phyloP scores from a whole-genome alignment of 2,329 filamentous ascomycete genomes.

The Colletotrichum cordylinicola region DNA sequence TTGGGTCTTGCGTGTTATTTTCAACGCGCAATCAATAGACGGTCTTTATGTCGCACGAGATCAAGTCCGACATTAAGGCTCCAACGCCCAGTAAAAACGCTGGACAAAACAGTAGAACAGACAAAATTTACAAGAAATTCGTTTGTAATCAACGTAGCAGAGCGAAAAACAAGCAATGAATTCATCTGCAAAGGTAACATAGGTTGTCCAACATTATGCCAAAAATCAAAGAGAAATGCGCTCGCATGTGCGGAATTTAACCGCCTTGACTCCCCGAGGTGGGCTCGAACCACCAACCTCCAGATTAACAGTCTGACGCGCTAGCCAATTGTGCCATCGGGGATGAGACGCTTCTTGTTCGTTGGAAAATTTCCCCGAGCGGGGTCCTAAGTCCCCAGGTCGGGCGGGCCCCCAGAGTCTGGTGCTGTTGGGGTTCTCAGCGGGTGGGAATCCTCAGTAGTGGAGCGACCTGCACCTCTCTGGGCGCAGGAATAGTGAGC shows the following conservation, averaged over 20 bases:
- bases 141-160: neutral
- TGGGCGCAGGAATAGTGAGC: rapidly evolving
- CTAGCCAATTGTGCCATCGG: conserved; percentile 23
- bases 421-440: neutral
- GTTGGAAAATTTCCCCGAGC: rapidly evolving
- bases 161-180: rapidly evolving
- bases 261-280: conserved; percentile 10
- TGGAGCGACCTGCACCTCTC: neutral
- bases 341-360: neutral
- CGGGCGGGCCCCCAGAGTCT: too few species aligned
- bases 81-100: neutral
- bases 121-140: too few species aligned
- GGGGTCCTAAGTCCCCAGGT: neutral
- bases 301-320: conserved; percentile 25
- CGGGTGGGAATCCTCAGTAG: neutral
- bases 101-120: neutral
- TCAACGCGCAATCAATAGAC: neutral
- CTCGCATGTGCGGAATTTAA: neutral
- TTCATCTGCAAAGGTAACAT: neutral
- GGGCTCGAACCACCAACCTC: conserved; percentile 23
- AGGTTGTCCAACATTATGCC: too few species aligned
- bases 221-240: neutral
- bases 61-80: too few species aligned
- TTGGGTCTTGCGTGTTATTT: neutral
- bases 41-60: neutral